Percentiles rank a stretch among this genome's conserved stretches.
Evolutionary conservation across 2,329 filamentous ascomycete species (phyloP).

Genomic region (Aschersonia sp.): DNA sequence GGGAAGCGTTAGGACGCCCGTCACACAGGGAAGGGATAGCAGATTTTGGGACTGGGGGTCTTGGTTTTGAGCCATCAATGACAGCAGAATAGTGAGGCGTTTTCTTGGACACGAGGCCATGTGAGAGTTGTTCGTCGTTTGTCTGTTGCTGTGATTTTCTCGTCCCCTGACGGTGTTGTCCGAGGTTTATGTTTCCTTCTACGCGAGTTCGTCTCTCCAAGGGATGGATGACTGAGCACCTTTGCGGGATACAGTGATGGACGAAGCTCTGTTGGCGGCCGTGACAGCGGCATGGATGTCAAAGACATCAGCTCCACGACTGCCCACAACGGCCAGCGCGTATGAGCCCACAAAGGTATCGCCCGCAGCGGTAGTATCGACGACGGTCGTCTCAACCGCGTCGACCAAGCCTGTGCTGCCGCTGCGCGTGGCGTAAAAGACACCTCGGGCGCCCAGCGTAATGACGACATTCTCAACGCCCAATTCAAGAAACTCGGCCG

Average conservation of each 20-base stretch:
- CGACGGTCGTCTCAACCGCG: conserved; percentile 58
- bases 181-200: neutral
- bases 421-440: conserved; percentile 42
- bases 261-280: conserved; percentile 36
- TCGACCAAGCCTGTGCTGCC: conserved; percentile 33
- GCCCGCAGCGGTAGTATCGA: conserved; percentile 88
- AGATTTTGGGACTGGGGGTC: conserved; percentile 10
- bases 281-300: conserved; percentile 40
- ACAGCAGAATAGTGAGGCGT: neutral
- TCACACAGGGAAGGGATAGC: conserved; percentile 11
- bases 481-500: conserved; percentile 44
- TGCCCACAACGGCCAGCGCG: conserved; percentile 51
- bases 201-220: conserved; percentile 25
- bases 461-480: conserved; percentile 70
- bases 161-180: conserved; percentile 7
- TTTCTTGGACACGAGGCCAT: no score
- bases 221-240: conserved; percentile 29
- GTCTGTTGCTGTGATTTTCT: conserved; percentile 1
- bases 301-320: conserved; percentile 14
- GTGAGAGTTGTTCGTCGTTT: neutral
- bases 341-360: conserved; percentile 92
- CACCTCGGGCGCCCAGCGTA: conserved; percentile 72
- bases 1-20: neutral
- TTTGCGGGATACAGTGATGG: conserved; percentile 25
- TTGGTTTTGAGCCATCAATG: conserved; percentile 12